Percentiles rank a stretch among this genome's conserved stretches.
Evolutionary conservation across 257 asterid species (phyloP).

Genomic region (Ligustrum vulgare): DNA sequence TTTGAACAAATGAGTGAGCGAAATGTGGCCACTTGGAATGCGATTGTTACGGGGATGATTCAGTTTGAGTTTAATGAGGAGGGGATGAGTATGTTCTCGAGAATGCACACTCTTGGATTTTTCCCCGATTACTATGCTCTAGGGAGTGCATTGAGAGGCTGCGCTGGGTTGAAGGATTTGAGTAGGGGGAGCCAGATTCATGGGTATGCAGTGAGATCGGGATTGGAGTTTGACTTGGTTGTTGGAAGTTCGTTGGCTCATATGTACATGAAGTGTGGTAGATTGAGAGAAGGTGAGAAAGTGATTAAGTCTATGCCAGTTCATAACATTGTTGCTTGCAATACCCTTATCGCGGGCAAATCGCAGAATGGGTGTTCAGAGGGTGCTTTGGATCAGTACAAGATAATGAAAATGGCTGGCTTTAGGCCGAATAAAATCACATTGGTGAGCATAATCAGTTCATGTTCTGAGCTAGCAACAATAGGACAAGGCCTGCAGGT

Average conservation of each 20-base stretch:
- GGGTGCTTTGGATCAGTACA: slow-evolving; percentile 64
- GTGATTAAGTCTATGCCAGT: slow-evolving; percentile 60
- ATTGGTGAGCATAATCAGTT: slow-evolving; percentile 67
- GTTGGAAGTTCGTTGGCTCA: slow-evolving; percentile 77
- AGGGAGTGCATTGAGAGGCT: slow-evolving; percentile 76
- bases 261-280: slow-evolving; percentile 78
- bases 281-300: slow-evolving; percentile 62
- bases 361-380: slow-evolving; percentile 70
- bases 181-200: slow-evolving; percentile 70
- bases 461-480: slow-evolving; percentile 78
- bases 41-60: slow-evolving; percentile 67
- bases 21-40: slow-evolving; percentile 93
- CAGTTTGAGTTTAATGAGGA: slow-evolving; percentile 58
- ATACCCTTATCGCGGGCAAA: slow-evolving; percentile 79
- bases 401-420: slow-evolving; percentile 52
- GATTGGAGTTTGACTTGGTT: slow-evolving; percentile 54
- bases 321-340: slow-evolving; percentile 53
- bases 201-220: slow-evolving; percentile 48
- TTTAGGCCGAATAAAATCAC: slow-evolving; percentile 78
- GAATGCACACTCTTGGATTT: slow-evolving; percentile 59
- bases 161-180: slow-evolving; percentile 86
- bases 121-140: slow-evolving; percentile 70
- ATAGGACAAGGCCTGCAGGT: slow-evolving; percentile 91
- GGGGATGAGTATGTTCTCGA: slow-evolving; percentile 49
- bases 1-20: slow-evolving; percentile 66